Percentiles rank a stretch among this genome's conserved stretches.
phyloP scores from a whole-genome alignment of 441 rosid genomes.

The Brassica hybrid region DNA sequence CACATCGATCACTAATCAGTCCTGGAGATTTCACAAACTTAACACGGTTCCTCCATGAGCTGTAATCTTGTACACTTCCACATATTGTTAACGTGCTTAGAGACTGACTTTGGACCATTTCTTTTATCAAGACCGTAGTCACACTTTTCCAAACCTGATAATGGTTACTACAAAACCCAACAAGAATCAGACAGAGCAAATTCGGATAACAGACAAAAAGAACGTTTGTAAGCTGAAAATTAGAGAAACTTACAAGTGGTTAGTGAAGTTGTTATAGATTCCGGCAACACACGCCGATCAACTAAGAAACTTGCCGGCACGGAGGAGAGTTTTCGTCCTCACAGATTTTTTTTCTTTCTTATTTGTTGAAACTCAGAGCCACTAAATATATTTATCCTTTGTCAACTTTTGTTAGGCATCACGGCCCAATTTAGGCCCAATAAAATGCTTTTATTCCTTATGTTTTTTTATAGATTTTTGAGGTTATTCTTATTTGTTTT shows the following conservation, averaged over 20 bases:
- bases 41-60: slow-evolving; percentile 50
- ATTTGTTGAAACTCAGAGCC: background rate
- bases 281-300: slow-evolving; percentile 25
- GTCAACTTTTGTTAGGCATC: background rate
- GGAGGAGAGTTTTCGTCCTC: slow-evolving; percentile 40
- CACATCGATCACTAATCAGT: slow-evolving; percentile 41
- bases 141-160: background rate
- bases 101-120: slow-evolving; percentile 61
- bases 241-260: slow-evolving; percentile 6
- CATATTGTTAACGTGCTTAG: slow-evolving; percentile 53
- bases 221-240: too few species aligned
- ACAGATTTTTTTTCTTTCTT: background rate
- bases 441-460: background rate
- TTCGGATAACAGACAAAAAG: background rate
- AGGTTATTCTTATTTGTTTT: too few species aligned
- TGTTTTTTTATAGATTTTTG: too few species aligned
- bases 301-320: slow-evolving; percentile 31
- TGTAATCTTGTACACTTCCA: slow-evolving; percentile 51
- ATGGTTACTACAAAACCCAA: slow-evolving; percentile 16
- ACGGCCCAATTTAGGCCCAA: background rate
- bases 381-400: background rate
- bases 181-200: slow-evolving; percentile 21
- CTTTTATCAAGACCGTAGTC: background rate
- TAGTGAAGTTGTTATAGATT: background rate
- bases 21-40: slow-evolving; percentile 45